These are phyloP conservation scores for Sugiyamaella valdiviana DNA, from an alignment of 805 yeast genomes.

Conservation along the genomic window DNA sequence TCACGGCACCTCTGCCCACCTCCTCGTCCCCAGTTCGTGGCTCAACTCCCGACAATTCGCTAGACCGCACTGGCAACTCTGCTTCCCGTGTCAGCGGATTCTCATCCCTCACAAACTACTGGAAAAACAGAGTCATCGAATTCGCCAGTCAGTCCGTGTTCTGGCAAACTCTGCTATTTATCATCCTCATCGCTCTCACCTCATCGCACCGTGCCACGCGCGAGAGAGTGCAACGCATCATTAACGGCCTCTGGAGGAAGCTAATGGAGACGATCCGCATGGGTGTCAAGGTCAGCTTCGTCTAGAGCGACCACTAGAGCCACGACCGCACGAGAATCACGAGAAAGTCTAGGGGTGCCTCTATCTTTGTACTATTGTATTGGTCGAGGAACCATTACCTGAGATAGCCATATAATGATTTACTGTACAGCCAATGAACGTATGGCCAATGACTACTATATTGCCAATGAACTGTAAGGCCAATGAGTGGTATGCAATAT, in stretches of 20 bases:
- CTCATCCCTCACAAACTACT: conserved; percentile 7
- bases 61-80: not conserved
- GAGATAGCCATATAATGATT: too few relatives aligned
- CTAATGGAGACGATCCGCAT: conserved; percentile 16
- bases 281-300: conserved; percentile 24
- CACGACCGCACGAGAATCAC: not conserved
- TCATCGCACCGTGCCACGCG: conserved; percentile 10
- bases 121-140: conserved; percentile 6
- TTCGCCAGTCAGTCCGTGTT: not conserved
- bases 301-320: conserved; percentile 5
- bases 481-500: too few relatives aligned
- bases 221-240: conserved; percentile 4
- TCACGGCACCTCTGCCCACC: not conserved
- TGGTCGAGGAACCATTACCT: too few relatives aligned
- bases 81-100: not conserved
- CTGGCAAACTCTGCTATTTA: conserved; percentile 10
- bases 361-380: too few relatives aligned
- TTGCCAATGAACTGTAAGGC: too few relatives aligned
- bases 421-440: too few relatives aligned
- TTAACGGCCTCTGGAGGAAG: conserved; percentile 13
- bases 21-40: not conserved
- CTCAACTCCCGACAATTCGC: not conserved
- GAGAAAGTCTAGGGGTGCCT: too few relatives aligned
- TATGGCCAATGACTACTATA: too few relatives aligned
- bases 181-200: conserved; percentile 12